phyloP scores from a whole-genome alignment of 306 rosid genomes.

The Hippophae tibetana region DNA sequence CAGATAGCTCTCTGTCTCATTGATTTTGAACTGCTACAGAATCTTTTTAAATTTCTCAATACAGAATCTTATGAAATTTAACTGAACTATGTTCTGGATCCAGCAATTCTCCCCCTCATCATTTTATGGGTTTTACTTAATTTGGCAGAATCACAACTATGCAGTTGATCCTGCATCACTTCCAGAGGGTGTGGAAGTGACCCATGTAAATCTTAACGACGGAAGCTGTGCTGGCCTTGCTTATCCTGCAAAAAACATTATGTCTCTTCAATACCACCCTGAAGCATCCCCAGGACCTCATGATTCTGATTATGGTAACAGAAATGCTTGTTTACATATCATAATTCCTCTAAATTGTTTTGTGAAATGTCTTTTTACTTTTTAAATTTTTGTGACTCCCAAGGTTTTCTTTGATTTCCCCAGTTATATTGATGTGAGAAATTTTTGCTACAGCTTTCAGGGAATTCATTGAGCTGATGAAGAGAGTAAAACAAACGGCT shows the following conservation, averaged over 20 bases:
- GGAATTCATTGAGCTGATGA: constrained; percentile 68
- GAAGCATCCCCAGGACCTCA: constrained; percentile 99
- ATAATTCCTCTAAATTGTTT: background rate
- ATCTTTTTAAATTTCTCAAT: too few relatives aligned
- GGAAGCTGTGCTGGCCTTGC: constrained; percentile 90
- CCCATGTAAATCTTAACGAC: constrained; percentile 83
- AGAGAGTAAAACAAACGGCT: constrained; percentile 27
- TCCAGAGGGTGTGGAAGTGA: constrained; percentile 79
- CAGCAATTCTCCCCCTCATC: too few relatives aligned
- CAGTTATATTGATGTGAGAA: background rate
- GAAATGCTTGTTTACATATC: background rate
- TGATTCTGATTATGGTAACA: constrained; percentile 81
- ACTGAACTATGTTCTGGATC: too few relatives aligned
- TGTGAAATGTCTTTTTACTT: background rate
- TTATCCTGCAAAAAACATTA: constrained; percentile 58
- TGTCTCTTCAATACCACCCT: constrained; percentile 98
- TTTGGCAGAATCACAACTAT: constrained; percentile 79
- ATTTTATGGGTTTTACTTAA: constrained; percentile 8
- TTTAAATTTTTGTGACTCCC: background rate
- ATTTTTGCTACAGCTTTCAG: constrained; percentile 52
- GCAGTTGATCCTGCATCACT: constrained; percentile 78
- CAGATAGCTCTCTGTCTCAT: too few relatives aligned
- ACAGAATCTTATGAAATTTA: too few relatives aligned
- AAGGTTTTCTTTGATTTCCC: too few relatives aligned
- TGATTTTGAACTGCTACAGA: too few relatives aligned